phyloP scores from a whole-genome alignment of 176 grass and related monocot species.

The Eleusine coracana region DNA sequence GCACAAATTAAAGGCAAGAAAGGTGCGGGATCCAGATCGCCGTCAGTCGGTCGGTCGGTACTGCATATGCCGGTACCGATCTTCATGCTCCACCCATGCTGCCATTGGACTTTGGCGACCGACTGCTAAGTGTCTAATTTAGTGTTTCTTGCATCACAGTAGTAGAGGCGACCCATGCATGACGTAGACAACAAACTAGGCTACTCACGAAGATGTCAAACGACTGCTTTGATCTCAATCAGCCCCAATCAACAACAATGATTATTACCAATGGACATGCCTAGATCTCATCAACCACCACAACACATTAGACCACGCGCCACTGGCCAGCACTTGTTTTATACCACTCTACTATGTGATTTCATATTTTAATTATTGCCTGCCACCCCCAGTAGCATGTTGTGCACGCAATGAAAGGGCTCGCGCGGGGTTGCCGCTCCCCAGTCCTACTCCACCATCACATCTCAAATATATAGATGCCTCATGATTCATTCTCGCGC shows the following conservation, averaged over 20 bases:
- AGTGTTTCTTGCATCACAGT: neutral
- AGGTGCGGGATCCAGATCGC: slow-evolving; percentile 16
- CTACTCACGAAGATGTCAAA: slow-evolving; percentile 18
- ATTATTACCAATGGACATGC: slow-evolving; percentile 22
- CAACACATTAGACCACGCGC: slow-evolving; percentile 12
- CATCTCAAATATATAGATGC: neutral
- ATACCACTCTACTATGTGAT: neutral
- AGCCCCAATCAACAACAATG: slow-evolving; percentile 16
- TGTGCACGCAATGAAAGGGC: slow-evolving; percentile 6
- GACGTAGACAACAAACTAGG: neutral
- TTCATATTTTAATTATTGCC: neutral
- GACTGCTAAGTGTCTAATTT: neutral
- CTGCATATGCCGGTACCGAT: neutral
- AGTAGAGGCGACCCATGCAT: neutral
- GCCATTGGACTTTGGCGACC: neutral
- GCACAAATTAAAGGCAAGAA: neutral
- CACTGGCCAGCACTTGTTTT: neutral
- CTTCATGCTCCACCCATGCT: neutral
- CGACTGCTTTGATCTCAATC: neutral
- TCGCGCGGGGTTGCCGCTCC: neutral
- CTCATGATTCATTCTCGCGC: neutral
- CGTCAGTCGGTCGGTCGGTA: neutral
- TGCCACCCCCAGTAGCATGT: neutral
- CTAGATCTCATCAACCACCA: slow-evolving; percentile 25
- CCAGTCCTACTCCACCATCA: neutral